phyloP scores from a whole-genome alignment of 257 asterid genomes.

The Eustoma russellianum region DNA sequence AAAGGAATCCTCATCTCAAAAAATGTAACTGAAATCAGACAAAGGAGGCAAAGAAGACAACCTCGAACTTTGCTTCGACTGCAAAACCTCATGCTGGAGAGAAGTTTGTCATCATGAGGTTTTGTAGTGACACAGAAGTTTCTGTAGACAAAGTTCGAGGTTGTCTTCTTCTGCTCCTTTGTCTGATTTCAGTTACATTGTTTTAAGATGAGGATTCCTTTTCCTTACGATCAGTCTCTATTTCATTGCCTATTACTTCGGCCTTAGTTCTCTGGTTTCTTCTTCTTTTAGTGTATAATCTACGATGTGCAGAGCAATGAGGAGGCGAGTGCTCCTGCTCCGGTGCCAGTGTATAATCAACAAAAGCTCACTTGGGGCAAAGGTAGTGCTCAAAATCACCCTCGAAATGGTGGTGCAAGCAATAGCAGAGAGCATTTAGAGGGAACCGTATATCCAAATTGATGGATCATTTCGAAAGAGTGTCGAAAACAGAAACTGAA shows the following conservation, averaged over 20 bases:
- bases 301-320: constrained; percentile 4
- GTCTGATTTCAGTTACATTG: too few species aligned
- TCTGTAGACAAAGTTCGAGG: too few species aligned
- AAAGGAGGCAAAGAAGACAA: constrained; percentile 12
- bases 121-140: too few species aligned
- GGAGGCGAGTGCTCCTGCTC: constrained; percentile 7
- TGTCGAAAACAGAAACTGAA: constrained; percentile 8
- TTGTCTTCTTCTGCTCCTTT: too few species aligned
- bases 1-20: constrained; percentile 16
- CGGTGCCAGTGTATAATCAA: constrained; percentile 13
- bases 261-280: too few species aligned
- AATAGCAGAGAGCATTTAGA: constrained; percentile 16
- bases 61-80: not conserved
- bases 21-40: constrained; percentile 19
- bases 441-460: constrained; percentile 21
- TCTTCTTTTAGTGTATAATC: too few species aligned
- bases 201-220: not conserved
- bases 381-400: constrained; percentile 31
- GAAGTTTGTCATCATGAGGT: too few species aligned
- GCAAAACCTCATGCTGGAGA: constrained; percentile 11
- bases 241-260: too few species aligned
- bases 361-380: constrained; percentile 30
- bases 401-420: constrained; percentile 23
- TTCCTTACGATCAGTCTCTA: constrained; percentile 1
- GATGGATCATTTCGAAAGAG: constrained; percentile 18